Conservation (phyloP, 768 basidiomycete genomes). For the Mycena alexandri region DNA sequence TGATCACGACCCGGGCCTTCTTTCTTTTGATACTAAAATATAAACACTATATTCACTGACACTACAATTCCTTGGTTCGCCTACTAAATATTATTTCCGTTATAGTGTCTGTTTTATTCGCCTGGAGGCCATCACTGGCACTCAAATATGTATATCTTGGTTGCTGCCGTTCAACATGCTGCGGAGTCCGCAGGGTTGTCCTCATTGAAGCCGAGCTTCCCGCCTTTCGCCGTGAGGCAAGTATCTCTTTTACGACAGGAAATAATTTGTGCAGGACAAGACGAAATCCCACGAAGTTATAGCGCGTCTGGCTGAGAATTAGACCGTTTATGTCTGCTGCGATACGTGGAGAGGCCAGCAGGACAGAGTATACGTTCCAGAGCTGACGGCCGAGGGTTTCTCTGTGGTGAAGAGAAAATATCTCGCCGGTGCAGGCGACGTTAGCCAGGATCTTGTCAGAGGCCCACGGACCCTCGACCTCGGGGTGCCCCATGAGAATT, state of each 20-base stretch:
- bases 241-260: constrained; percentile 1
- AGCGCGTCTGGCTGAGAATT: constrained; percentile 21
- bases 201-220: constrained; percentile 5
- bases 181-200: constrained; percentile 9
- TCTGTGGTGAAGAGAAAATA: constrained; percentile 15
- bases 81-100: constrained; percentile 19
- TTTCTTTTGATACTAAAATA: constrained; percentile 7
- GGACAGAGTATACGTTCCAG: constrained; percentile 16
- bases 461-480: constrained; percentile 11
- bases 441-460: constrained; percentile 10
- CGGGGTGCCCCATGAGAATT: constrained; percentile 16
- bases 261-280: constrained; percentile 16
- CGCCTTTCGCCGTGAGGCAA: background rate
- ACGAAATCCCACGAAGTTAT: constrained; percentile 16
- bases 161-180: constrained; percentile 4
- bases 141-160: background rate
- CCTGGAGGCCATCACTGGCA: background rate
- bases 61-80: background rate
- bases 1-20: background rate
- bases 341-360: constrained; percentile 21
- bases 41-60: constrained; percentile 14
- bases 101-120: background rate
- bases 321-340: constrained; percentile 17
- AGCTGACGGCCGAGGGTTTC: constrained; percentile 3
- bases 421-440: constrained; percentile 21